Base-by-base conservation (phyloP, 805 yeast species). In the Saccharomyces paradoxus region DNA sequence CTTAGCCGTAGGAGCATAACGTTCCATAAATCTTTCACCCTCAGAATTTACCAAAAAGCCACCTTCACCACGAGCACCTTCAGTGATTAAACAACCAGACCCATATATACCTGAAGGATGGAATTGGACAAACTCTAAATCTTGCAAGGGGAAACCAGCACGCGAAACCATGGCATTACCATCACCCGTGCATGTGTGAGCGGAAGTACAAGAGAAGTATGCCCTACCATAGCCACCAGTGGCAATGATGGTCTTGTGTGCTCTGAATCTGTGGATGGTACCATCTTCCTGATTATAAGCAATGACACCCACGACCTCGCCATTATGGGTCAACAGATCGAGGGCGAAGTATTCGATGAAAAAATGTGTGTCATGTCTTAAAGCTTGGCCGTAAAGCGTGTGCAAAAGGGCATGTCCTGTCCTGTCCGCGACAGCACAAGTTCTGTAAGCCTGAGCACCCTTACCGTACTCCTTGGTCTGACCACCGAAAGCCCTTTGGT, bases 41-140 rank as follows among this genome's bases (percentile, higher is more conserved):
- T 92, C 96, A 63, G 90, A 82, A 82, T 92, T 92, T 60, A 92
- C 81, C 73, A 92, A 80, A 82, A 83, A 94, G 60, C 99, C 99
- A 83, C 99, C 99, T 80, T 94, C 99, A 82, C 99, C 99, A 81
- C 99, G 87, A 63, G 97, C 96, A 78, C 99, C 99, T 77, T 94
- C 99, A 55, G 99, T 94, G 73, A 94, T 94, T 78, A 92, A 79
- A 80, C 99, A 94, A 61, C 99, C 99, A 46, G 98, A 89, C 57
- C 99, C 99, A 74, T 92, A 92, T 75, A 92, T 94, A 82, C 99
- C 99, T 27, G 98, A 90, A 55, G 99, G 99, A 75, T 92, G 99
- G 90, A 92, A 92, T 78, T 92, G 99, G 58, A 92, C 91, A 71
- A 92, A 92, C 78, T 92, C 99, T 75, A 92, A 79, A 77, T 92